A percentile compares a stretch with the other conserved stretches of the same genome.
Evolutionary conservation across 148 eudicot species (phyloP).

Genomic region (Amaranthus hypochondriacus): DNA sequence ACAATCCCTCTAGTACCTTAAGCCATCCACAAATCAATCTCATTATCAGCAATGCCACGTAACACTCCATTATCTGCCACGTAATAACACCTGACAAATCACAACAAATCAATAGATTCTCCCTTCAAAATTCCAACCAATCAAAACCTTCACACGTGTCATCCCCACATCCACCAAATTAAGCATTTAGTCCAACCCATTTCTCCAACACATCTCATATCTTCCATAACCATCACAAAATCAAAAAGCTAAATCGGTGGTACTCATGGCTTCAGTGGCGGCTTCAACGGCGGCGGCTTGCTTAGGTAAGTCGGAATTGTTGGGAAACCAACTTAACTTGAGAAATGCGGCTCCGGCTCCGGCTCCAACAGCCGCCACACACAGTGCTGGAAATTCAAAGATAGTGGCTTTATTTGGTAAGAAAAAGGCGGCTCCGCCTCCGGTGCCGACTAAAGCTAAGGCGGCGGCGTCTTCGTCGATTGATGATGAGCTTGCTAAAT

Average conservation of each 20-base stretch:
- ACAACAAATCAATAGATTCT: constrained; percentile 8
- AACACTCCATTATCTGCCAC: constrained; percentile 26
- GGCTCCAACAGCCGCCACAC: constrained; percentile 25
- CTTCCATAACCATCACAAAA: background rate
- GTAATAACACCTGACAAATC: constrained; percentile 29
- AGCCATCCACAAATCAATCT: constrained; percentile 13
- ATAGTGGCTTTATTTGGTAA: constrained; percentile 69
- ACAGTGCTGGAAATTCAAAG: constrained; percentile 34
- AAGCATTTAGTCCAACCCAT: constrained; percentile 39
- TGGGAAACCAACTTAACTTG: constrained; percentile 52
- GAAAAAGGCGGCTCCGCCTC: constrained; percentile 54
- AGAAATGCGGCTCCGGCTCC: constrained; percentile 41
- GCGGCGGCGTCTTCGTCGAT: constrained; percentile 36
- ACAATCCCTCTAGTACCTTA: background rate
- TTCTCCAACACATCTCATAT: background rate
- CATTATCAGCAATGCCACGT: constrained; percentile 27
- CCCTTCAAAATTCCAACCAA: constrained; percentile 17
- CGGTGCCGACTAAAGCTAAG: constrained; percentile 55
- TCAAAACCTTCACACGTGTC: constrained; percentile 30
- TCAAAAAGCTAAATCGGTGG: background rate
- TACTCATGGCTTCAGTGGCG: constrained; percentile 65
- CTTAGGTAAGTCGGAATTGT: constrained; percentile 60
- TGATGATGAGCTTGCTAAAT: constrained; percentile 83
- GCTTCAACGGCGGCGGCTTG: constrained; percentile 56
- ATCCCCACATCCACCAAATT: constrained; percentile 51